These are phyloP conservation scores for Epichloe aotearoae DNA, from an alignment of 2,329 filamentous ascomycete genomes.

Conservation along the genomic window DNA sequence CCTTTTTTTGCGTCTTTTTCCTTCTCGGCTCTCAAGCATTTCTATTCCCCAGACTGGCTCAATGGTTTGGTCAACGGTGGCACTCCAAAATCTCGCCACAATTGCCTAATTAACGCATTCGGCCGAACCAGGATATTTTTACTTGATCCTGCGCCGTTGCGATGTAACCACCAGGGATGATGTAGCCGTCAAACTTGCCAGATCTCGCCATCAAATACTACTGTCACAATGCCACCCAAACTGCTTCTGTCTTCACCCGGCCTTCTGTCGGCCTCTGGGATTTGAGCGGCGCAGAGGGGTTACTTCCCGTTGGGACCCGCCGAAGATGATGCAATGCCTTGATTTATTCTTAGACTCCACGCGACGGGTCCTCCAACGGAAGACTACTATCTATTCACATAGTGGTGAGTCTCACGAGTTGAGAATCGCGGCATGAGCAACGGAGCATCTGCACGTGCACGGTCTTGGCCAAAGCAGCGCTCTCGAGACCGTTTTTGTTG, in stretches of 20 bases:
- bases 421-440: not conserved
- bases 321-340: conserved; percentile 3
- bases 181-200: conserved; percentile 7
- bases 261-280: conserved; percentile 5
- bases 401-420: not conserved
- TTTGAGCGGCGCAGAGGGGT: conserved; percentile 2
- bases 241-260: conserved; percentile 2
- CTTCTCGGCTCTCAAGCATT: too few relatives aligned
- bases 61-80: not conserved
- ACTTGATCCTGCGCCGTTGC: conserved; percentile 5
- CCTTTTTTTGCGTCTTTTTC: too few relatives aligned
- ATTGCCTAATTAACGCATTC: not conserved
- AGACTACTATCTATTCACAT: not conserved
- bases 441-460: not conserved
- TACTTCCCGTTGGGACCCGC: conserved; percentile 13
- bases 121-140: conserved; percentile 10
- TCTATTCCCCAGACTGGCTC: too few relatives aligned
- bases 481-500: not conserved
- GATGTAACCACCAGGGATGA: conserved; percentile 15
- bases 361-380: not conserved
- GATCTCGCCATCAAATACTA: conserved; percentile 8
- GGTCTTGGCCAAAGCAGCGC: not conserved
- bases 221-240: conserved; percentile 3
- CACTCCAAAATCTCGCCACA: not conserved
- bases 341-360: conserved; percentile 7